Conservation (phyloP, 768 basidiomycete genomes). For the Mycena haematopus region DNA sequence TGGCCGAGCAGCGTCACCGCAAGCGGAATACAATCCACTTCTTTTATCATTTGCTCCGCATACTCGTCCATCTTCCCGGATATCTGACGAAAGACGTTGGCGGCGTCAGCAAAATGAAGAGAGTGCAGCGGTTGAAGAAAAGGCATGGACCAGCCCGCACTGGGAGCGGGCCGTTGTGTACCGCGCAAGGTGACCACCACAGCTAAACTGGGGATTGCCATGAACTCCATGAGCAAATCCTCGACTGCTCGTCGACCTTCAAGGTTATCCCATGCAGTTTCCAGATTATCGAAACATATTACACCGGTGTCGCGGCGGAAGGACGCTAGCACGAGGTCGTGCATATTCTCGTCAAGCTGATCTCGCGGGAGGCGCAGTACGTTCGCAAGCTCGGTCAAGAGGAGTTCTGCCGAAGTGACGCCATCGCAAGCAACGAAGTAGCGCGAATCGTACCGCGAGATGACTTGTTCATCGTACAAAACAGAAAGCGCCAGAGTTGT, state of each 20-base stretch:
- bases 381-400: conserved; percentile 31
- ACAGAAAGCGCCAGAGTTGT: conserved; percentile 25
- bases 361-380: conserved; percentile 29
- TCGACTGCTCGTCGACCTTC: conserved; percentile 23
- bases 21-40: conserved; percentile 28
- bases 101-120: conserved; percentile 25
- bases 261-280: conserved; percentile 28
- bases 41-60: conserved; percentile 28
- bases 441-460: conserved; percentile 24
- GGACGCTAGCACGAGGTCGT: conserved; percentile 24
- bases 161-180: conserved; percentile 26
- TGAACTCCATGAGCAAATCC: conserved; percentile 26
- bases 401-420: conserved; percentile 29
- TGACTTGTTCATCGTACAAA: conserved; percentile 19
- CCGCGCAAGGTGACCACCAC: conserved; percentile 29
- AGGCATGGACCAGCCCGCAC: conserved; percentile 27
- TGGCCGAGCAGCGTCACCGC: conserved; percentile 29
- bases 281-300: conserved; percentile 31
- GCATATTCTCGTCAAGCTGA: conserved; percentile 30
- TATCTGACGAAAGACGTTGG: conserved; percentile 24
- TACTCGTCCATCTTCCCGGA: conserved; percentile 29
- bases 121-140: conserved; percentile 26
- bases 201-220: conserved; percentile 18
- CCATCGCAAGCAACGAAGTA: conserved; percentile 32
- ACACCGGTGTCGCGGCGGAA: conserved; percentile 20